Evolutionary conservation across 495 filamentous ascomycete genomes (phyloP).

Genomic region (Penicillium subrubescens): DNA sequence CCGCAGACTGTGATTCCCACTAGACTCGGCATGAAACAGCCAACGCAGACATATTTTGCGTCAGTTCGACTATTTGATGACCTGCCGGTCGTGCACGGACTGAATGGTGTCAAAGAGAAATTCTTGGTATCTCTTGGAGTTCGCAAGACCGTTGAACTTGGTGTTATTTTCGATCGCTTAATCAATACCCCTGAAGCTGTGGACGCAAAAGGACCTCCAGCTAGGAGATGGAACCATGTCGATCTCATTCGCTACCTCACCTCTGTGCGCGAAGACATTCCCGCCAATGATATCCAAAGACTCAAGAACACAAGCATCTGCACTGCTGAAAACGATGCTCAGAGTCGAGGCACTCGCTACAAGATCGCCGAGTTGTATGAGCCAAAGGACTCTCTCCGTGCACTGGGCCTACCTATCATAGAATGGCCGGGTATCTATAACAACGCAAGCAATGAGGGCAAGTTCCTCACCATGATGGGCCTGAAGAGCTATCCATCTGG

Average conservation of each 20-base stretch:
- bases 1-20: conserved; percentile 82
- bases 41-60: conserved; percentile 87
- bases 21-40: conserved; percentile 84
- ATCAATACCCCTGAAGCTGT: conserved; percentile 54
- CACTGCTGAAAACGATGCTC: conserved; percentile 61
- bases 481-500: conserved; percentile 68
- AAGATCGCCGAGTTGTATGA: conserved; percentile 84
- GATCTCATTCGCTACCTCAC: conserved; percentile 93
- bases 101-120: conserved; percentile 84
- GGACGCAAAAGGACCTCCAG: conserved; percentile 39
- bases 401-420: conserved; percentile 73
- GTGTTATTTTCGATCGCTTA: conserved; percentile 87
- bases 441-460: conserved; percentile 64
- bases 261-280: conserved; percentile 89
- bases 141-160: conserved; percentile 83
- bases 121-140: conserved; percentile 78
- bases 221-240: conserved; percentile 80
- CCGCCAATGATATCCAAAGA: conserved; percentile 75
- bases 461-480: conserved; percentile 71
- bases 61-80: conserved; percentile 93
- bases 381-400: conserved; percentile 69
- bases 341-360: conserved; percentile 57
- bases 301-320: conserved; percentile 78
- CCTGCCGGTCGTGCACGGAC: conserved; percentile 74
- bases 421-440: conserved; percentile 79